Conservation (phyloP, 1,139 yeast genomes). For the Geotrichum restrictum region DNA sequence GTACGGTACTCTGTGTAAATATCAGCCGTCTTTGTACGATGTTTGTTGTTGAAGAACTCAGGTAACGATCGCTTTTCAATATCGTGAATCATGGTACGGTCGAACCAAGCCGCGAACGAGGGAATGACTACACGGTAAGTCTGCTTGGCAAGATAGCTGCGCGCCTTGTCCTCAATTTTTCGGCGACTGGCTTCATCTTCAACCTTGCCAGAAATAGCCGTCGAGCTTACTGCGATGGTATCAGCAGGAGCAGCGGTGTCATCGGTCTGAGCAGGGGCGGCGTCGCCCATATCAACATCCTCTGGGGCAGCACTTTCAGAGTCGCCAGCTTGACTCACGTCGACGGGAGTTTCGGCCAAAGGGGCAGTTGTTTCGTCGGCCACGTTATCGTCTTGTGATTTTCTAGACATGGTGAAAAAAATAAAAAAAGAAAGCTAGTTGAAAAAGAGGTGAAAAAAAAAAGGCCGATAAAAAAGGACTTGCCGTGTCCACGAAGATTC, state of each 20-base stretch:
- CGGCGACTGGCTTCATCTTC: conserved; percentile 15
- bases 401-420: not conserved
- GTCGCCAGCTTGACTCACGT: not conserved
- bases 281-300: conserved; percentile 10
- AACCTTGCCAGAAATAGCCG: conserved; percentile 8
- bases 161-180: conserved; percentile 31
- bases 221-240: not conserved
- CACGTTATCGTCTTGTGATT: conserved; percentile 1
- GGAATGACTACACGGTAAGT: conserved; percentile 90
- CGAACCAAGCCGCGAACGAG: conserved; percentile 89
- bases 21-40: conserved; percentile 81
- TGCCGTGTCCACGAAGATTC: not conserved
- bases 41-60: conserved; percentile 75
- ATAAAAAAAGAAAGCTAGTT: not conserved
- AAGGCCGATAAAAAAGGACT: not conserved
- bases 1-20: conserved; percentile 85
- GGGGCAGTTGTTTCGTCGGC: not conserved
- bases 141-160: conserved; percentile 46
- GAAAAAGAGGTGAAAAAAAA: not conserved
- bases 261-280: conserved; percentile 2
- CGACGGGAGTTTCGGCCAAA: conserved; percentile 6
- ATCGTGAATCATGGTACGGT: conserved; percentile 62
- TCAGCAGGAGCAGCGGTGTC: not conserved
- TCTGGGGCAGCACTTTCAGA: not conserved
- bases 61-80: conserved; percentile 75